Evolutionary conservation across 192 early-diverging fungal species (phyloP).

Genomic region (Pilaira anomala): DNA sequence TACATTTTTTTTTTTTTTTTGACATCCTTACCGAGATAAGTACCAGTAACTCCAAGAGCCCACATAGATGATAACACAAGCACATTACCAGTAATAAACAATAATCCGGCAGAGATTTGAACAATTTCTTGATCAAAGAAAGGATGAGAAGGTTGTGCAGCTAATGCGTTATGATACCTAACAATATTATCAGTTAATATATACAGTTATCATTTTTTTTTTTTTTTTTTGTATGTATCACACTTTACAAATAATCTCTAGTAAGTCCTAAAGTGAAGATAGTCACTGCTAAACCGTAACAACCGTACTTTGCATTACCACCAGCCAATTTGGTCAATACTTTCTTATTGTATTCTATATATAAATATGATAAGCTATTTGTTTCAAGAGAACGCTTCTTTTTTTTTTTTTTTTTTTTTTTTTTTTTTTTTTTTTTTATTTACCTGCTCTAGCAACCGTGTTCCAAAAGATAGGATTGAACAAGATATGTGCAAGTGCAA

Average conservation of each 20-base stretch:
- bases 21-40: conserved; percentile 68
- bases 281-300: conserved; percentile 75
- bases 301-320: conserved; percentile 65
- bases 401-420: not conserved
- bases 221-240: too few species aligned
- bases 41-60: conserved; percentile 84
- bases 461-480: conserved; percentile 94
- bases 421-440: not conserved
- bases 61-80: conserved; percentile 85
- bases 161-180: conserved; percentile 69
- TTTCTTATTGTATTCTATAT: conserved; percentile 69
- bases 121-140: conserved; percentile 46
- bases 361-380: too few species aligned
- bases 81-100: conserved; percentile 63
- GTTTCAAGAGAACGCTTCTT: not conserved
- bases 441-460: conserved; percentile 77
- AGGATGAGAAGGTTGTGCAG: conserved; percentile 58
- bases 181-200: too few species aligned
- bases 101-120: conserved; percentile 43
- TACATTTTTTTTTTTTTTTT: not conserved
- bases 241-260: conserved; percentile 69
- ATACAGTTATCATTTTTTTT: too few species aligned
- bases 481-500: conserved; percentile 65
- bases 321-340: conserved; percentile 68
- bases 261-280: conserved; percentile 82